Evolutionary conservation across 345 rosid genomes (phyloP).

Genomic region (Gossypium herbaceum): DNA sequence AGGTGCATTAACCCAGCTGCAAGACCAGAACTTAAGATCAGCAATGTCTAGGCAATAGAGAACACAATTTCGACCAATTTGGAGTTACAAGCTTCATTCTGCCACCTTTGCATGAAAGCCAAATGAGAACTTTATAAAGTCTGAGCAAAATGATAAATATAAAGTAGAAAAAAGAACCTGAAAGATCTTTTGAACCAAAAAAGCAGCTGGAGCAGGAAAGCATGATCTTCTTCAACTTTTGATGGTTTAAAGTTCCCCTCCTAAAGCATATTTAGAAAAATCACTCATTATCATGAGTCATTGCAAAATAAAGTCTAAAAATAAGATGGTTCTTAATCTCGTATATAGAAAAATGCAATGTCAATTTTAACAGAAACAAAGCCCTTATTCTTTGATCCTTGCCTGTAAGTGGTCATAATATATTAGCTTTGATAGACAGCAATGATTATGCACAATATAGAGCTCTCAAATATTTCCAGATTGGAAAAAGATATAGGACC

Average conservation of each 20-base stretch:
- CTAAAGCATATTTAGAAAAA: constrained; percentile 38
- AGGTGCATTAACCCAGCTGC: constrained; percentile 92
- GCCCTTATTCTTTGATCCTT: neutral
- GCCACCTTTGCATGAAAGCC: neutral
- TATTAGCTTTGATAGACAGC: neutral
- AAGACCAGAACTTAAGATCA: constrained; percentile 16
- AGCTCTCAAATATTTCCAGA: neutral
- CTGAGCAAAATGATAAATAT: neutral
- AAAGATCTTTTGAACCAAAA: constrained; percentile 89
- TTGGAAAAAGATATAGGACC: neutral
- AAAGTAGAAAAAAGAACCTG: constrained; percentile 51
- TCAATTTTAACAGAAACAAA: neutral
- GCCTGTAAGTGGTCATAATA: neutral
- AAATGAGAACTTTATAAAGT: neutral
- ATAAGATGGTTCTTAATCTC: constrained; percentile 7
- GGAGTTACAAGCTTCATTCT: neutral
- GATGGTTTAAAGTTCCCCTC: constrained; percentile 71
- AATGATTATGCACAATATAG: neutral
- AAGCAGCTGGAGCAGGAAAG: constrained; percentile 93
- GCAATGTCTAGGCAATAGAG: neutral
- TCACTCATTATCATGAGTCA: constrained; percentile 16
- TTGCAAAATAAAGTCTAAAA: constrained; percentile 8
- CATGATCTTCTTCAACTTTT: constrained; percentile 53
- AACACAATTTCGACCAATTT: neutral
- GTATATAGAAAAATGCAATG: neutral